phyloP scores from a whole-genome alignment of 2,329 filamentous ascomycete genomes.

The Diaporthe ilicicola region DNA sequence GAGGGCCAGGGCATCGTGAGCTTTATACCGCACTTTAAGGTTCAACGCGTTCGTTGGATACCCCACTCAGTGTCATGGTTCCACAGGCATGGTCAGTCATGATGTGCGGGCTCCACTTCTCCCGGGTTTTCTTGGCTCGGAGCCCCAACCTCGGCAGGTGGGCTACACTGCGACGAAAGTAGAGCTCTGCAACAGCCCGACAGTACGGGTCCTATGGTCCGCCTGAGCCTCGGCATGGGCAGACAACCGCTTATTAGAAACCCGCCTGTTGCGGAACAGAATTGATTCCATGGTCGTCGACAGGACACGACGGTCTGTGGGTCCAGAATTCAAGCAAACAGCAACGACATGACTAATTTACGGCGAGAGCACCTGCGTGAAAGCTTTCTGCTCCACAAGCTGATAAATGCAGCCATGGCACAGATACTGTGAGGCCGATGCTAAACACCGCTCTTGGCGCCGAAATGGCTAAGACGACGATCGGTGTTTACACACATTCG shows the following conservation, averaged over 20 bases:
- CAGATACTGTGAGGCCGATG: not conserved
- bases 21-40: slow-evolving; percentile 1
- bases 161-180: not conserved
- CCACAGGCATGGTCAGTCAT: not conserved
- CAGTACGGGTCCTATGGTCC: not conserved
- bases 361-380: no score
- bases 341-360: not conserved
- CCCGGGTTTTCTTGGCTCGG: not conserved
- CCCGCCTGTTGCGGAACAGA: not conserved
- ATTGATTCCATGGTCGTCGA: not conserved
- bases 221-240: not conserved
- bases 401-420: not conserved
- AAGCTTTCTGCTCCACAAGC: not conserved
- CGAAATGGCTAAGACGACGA: not conserved
- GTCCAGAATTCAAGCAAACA: not conserved
- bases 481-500: not conserved
- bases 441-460: not conserved
- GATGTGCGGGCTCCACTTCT: not conserved
- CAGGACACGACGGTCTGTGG: not conserved
- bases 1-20: not conserved
- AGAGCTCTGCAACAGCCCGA: not conserved
- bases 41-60: not conserved
- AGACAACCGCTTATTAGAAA: not conserved
- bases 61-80: not conserved
- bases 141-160: not conserved